Percentiles rank a stretch among this genome's conserved stretches.
Evolutionary conservation across 2,329 filamentous ascomycete genomes (phyloP).

Genomic region (Phaeosphaeria sp.): DNA sequence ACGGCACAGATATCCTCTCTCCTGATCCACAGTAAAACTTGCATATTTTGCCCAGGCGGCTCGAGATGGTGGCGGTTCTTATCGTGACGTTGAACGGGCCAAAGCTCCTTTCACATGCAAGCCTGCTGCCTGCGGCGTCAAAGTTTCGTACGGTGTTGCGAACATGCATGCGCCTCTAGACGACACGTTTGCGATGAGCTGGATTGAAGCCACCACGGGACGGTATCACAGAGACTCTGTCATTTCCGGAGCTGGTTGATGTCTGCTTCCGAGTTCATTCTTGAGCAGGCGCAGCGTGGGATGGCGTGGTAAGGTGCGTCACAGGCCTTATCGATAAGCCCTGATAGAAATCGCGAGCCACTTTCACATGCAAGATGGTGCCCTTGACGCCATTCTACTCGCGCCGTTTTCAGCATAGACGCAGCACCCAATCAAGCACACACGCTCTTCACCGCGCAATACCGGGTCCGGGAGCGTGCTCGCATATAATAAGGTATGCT

Average conservation of each 20-base stretch:
- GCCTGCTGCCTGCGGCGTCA: conserved; percentile 18
- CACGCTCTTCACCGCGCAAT: conserved; percentile 24
- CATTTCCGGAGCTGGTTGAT: neutral
- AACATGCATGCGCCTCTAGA: conserved; percentile 1
- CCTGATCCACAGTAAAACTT: conserved; percentile 2
- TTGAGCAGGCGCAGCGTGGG: neutral
- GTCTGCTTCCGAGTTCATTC: neutral
- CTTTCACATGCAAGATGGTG: conserved; percentile 36
- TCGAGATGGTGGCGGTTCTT: conserved; percentile 16
- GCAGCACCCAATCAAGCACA: conserved; percentile 13
- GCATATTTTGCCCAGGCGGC: neutral
- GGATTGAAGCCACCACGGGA: neutral
- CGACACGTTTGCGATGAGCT: neutral
- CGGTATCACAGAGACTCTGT: neutral
- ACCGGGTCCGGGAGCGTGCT: conserved; percentile 11
- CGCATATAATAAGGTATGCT: conserved; percentile 34
- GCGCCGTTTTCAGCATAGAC: conserved; percentile 33
- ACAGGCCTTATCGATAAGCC: conserved; percentile 28
- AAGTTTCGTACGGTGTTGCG: conserved; percentile 23
- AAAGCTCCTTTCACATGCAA: conserved; percentile 37
- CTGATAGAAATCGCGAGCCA: conserved; percentile 1
- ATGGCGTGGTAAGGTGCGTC: neutral
- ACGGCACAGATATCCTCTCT: neutral
- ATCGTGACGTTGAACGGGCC: conserved; percentile 22
- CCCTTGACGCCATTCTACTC: conserved; percentile 6